These are phyloP conservation scores for Lonicera japonica DNA, from an alignment of 129 eudicot genomes.

Conservation along the genomic window DNA sequence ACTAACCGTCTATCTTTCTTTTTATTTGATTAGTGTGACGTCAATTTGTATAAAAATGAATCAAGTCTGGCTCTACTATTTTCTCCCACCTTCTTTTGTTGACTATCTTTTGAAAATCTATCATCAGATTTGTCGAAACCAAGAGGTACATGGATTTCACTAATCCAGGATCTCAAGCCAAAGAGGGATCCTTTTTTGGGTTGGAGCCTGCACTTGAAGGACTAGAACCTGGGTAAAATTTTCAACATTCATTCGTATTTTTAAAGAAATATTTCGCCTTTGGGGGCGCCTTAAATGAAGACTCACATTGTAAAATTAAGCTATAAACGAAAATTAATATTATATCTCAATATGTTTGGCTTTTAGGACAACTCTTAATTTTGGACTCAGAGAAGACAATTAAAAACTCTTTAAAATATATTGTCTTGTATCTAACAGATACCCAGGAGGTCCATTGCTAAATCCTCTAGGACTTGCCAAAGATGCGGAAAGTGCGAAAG, in stretches of 20 bases:
- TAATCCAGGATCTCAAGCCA: conserved; percentile 88
- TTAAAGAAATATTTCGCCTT: not conserved
- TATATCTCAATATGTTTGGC: too few species aligned
- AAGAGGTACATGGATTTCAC: conserved; percentile 85
- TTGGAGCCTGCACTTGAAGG: conserved; percentile 83
- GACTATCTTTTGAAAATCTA: not conserved
- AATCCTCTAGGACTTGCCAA: conserved; percentile 93
- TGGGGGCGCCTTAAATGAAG: not conserved
- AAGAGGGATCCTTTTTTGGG: conserved; percentile 86
- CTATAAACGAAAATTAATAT: not conserved
- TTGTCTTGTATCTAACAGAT: conserved; percentile 34
- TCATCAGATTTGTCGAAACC: conserved; percentile 75
- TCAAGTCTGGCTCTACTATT: not conserved
- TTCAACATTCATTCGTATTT: not conserved
- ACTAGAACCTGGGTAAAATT: conserved; percentile 74
- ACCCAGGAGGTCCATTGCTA: conserved; percentile 90
- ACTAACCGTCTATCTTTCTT: too few species aligned
- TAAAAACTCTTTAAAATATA: too few species aligned
- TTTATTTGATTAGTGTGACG: too few species aligned
- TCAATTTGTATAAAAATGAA: too few species aligned
- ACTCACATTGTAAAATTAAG: too few species aligned
- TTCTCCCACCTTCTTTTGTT: not conserved
- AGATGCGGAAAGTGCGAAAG: conserved; percentile 63
- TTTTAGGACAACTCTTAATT: too few species aligned
- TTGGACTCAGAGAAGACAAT: too few species aligned